Conservation (phyloP, 2,329 filamentous ascomycete genomes). For the Orbilia oligospora region DNA sequence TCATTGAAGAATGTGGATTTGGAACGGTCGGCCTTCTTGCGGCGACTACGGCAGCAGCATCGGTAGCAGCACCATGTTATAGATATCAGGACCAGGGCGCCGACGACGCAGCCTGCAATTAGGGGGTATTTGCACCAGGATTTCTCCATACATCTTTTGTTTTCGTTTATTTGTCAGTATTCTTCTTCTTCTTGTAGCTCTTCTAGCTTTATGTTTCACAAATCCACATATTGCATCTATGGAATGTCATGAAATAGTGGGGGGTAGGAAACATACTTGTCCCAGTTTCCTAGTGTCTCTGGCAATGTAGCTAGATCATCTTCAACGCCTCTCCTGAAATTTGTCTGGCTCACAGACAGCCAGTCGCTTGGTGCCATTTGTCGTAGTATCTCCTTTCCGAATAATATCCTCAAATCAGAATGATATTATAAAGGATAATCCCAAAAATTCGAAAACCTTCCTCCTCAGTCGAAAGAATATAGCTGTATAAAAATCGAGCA, state of each 20-base stretch:
- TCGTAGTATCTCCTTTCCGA: constrained; percentile 2
- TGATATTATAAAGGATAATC: background rate
- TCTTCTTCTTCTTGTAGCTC: background rate
- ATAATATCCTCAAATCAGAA: no score
- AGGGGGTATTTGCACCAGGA: constrained; percentile 62
- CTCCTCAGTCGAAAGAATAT: background rate
- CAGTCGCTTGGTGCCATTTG: constrained; percentile 15
- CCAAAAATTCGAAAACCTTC: background rate
- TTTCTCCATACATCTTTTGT: constrained; percentile 58
- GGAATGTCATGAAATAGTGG: background rate
- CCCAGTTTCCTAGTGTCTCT: constrained; percentile 53
- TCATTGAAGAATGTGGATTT: constrained; percentile 59
- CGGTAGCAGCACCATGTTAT: constrained; percentile 63
- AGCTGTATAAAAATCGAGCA: background rate
- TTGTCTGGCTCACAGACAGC: constrained; percentile 50
- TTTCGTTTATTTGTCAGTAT: background rate
- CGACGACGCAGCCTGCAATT: constrained; percentile 63
- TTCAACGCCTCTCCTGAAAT: constrained; percentile 66
- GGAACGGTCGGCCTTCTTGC: constrained; percentile 45
- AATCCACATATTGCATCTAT: background rate
- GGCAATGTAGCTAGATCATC: constrained; percentile 56
- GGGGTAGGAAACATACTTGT: constrained; percentile 41
- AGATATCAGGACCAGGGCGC: constrained; percentile 62
- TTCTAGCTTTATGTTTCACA: background rate
- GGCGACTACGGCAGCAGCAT: constrained; percentile 60